These are phyloP conservation scores for Aspergillus nidulans DNA, from an alignment of 495 filamentous ascomycete species.

Conservation along the genomic window DNA sequence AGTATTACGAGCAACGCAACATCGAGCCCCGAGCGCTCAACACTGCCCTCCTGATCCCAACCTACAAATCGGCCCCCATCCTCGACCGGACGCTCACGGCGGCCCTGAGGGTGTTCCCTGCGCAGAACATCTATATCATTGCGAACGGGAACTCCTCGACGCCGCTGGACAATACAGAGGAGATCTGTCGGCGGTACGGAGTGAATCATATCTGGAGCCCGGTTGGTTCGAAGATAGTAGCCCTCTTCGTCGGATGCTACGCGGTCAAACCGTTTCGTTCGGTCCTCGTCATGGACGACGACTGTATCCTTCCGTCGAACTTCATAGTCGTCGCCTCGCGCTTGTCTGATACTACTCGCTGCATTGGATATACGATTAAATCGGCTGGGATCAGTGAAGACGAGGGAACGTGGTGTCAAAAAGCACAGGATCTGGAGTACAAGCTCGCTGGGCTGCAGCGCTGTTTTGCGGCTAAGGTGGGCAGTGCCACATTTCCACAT, in stretches of 20 bases:
- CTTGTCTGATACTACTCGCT: conserved; percentile 31
- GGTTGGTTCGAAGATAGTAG: conserved; percentile 41
- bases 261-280: conserved; percentile 37
- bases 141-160: conserved; percentile 40
- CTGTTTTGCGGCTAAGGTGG: conserved; percentile 35
- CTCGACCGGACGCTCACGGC: conserved; percentile 41
- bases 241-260: conserved; percentile 44
- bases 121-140: conserved; percentile 42
- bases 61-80: conserved; percentile 41
- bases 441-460: conserved; percentile 38
- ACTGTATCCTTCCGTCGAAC: conserved; percentile 41
- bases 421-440: conserved; percentile 47
- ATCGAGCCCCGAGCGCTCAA: conserved; percentile 7
- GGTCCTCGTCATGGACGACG: conserved; percentile 46
- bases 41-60: conserved; percentile 45
- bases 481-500: conserved; percentile 41
- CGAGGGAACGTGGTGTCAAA: conserved; percentile 36
- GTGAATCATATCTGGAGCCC: conserved; percentile 40
- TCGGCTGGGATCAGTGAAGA: conserved; percentile 28
- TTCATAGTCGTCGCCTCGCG: conserved; percentile 40
- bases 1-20: conserved; percentile 17
- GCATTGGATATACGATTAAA: conserved; percentile 45
- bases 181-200: conserved; percentile 38
- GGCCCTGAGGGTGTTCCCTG: conserved; percentile 43
- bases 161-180: conserved; percentile 40